Percentiles rank a stretch among this genome's conserved stretches.
These are phyloP conservation scores for Limtongia smithiae DNA, from an alignment of 805 yeast species.

Conservation along the genomic window DNA sequence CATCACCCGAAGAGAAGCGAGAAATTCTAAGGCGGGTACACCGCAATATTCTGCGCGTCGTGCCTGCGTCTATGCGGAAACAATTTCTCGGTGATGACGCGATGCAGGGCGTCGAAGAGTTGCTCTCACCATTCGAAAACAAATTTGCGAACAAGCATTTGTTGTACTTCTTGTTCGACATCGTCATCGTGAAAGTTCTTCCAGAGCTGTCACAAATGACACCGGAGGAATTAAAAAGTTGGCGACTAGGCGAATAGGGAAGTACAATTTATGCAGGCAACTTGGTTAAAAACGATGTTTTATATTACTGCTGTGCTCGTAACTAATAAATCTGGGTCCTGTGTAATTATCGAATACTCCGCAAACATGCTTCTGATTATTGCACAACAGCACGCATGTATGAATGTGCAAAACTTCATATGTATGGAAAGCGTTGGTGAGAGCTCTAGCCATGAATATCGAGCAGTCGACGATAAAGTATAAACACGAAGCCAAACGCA, in stretches of 20 bases:
- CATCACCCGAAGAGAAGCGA: slow-evolving; percentile 42
- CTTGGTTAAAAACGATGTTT: too few relatives aligned
- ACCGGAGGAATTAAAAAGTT: slow-evolving; percentile 30
- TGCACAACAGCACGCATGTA: too few relatives aligned
- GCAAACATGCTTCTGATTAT: too few relatives aligned
- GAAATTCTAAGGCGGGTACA: slow-evolving; percentile 27
- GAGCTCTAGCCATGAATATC: too few relatives aligned
- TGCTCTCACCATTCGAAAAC: slow-evolving; percentile 32
- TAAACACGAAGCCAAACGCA: background rate
- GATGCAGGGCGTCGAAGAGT: slow-evolving; percentile 25
- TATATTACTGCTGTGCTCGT: background rate
- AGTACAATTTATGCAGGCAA: too few relatives aligned
- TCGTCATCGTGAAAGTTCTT: slow-evolving; percentile 29
- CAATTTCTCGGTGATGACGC: slow-evolving; percentile 30
- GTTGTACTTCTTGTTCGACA: slow-evolving; percentile 33
- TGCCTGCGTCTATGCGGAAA: slow-evolving; percentile 25
- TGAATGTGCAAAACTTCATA: too few relatives aligned
- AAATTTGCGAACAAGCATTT: slow-evolving; percentile 36
- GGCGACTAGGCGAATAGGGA: slow-evolving; percentile 29
- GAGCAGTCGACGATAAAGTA: too few relatives aligned
- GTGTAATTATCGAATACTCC: background rate
- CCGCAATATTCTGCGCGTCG: slow-evolving; percentile 18
- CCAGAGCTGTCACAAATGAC: slow-evolving; percentile 34
- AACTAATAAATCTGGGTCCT: background rate
- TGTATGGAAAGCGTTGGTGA: too few relatives aligned